Percentiles rank a stretch among this genome's conserved stretches.
Conservation (phyloP, 2,329 filamentous ascomycete species). For the Aspergillus calidoustus region DNA sequence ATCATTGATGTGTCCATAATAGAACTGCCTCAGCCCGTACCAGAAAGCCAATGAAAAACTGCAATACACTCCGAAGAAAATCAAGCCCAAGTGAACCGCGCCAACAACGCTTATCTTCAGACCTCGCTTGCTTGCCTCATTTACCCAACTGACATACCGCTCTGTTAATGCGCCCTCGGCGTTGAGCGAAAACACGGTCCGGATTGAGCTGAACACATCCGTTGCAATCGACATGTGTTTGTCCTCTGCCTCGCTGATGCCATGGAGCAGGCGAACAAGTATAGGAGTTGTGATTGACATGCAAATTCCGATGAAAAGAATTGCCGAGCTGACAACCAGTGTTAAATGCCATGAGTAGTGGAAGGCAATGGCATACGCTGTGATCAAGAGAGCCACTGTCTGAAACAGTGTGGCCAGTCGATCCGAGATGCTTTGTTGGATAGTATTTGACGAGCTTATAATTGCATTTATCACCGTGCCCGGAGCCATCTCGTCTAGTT, state of each 20-base stretch:
- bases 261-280: constrained; percentile 38
- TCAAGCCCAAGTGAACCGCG: neutral
- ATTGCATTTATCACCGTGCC: constrained; percentile 58
- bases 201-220: constrained; percentile 49
- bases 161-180: constrained; percentile 43
- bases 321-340: constrained; percentile 52
- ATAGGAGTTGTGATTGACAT: constrained; percentile 40
- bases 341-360: constrained; percentile 58
- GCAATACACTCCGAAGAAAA: neutral
- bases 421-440: constrained; percentile 61
- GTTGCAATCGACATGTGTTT: constrained; percentile 45
- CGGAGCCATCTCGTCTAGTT: constrained; percentile 55
- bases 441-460: constrained; percentile 57
- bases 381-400: constrained; percentile 45
- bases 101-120: neutral
- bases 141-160: constrained; percentile 35
- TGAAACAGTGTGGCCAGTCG: constrained; percentile 53
- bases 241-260: constrained; percentile 43
- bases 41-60: neutral
- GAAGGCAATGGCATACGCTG: constrained; percentile 58
- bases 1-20: neutral
- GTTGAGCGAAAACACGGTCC: constrained; percentile 51
- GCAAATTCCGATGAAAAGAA: constrained; percentile 48
- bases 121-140: neutral
- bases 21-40: neutral